Evolutionary conservation across 2,329 filamentous ascomycete species (phyloP).

Genomic region (Aureobasidium subglaciale): DNA sequence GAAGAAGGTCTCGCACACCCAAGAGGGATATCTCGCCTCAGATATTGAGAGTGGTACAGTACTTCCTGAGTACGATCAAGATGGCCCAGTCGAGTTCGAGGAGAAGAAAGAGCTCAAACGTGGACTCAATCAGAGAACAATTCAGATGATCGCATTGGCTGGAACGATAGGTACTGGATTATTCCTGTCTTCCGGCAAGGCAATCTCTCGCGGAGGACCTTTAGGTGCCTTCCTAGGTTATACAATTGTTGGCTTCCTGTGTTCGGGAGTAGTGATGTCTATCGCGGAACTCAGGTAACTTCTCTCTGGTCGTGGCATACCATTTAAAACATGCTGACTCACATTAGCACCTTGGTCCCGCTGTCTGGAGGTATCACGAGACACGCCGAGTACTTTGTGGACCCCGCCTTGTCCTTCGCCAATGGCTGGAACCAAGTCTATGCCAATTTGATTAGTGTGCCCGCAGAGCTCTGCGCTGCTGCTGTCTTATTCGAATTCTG

Average conservation of each 20-base stretch:
- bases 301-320: no score
- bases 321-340: neutral
- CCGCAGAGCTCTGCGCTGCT: constrained; percentile 16
- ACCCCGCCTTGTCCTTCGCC: constrained; percentile 64
- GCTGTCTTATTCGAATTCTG: constrained; percentile 16
- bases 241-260: neutral
- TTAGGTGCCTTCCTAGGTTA: constrained; percentile 6
- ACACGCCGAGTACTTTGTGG: constrained; percentile 68
- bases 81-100: constrained; percentile 3
- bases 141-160: constrained; percentile 61
- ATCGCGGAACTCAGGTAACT: constrained; percentile 56
- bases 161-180: constrained; percentile 32
- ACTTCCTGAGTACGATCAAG: neutral
- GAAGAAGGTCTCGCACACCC: neutral
- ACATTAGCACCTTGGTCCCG: constrained; percentile 60
- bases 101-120: constrained; percentile 23
- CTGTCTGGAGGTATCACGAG: constrained; percentile 69
- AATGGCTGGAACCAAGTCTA: constrained; percentile 83
- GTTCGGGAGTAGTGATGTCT: constrained; percentile 45
- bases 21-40: neutral
- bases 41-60: constrained; percentile 1
- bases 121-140: constrained; percentile 47
- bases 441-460: constrained; percentile 37
- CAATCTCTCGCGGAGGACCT: neutral
- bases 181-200: neutral